Evolutionary conservation across 2,329 filamentous ascomycete genomes (phyloP), one percentile per base, ranked within the genome.

Genomic region (Colletotrichum filicis): DNA sequence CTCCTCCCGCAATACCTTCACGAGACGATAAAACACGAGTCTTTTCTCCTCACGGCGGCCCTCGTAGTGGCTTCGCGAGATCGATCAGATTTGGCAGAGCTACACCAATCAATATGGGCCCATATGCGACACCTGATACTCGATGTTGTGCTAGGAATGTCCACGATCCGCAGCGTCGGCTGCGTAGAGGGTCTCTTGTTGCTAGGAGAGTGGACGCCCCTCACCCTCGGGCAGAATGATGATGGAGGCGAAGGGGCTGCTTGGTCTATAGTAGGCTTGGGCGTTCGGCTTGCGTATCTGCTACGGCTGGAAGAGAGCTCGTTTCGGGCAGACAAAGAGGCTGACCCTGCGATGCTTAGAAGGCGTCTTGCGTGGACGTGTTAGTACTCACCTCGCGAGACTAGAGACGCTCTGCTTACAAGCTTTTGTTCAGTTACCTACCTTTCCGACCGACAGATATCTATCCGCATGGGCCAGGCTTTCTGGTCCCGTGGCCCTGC

Each of bases 261-360:
- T 0, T 94, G 92, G 92, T 94, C 94, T 91, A 90, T 94, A 76
- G 91, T 93, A 6, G 92, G 92, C 1, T 87, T 92, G 19, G 92
- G 92, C 1, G 82, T 94, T 6, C 87, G 92, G 12, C 89, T 93
- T 5, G 92, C 90, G 1, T 94, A 94, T 78, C 92, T 92, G 65
- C 88, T 93, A 9, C 90, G 90, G 1, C 84, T 94, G 19, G 92
- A 94, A 78, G 57, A 65, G 16, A 65, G 57, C 24, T 68, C 42
- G 0, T 62, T 68, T 30, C 52, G 19, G 26, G 42, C 57, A 22
- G 57, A 68, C 8, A 62, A 62, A 37, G 57, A 68, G 49, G 57
- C 57, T 7, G 57, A 62, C 22, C 66, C 57, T 2, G 35, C 66
- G 19, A 62, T 68, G 42, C 1, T 55, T 1, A n/a, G 92, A 14